Base-by-base conservation (phyloP, 768 basidiomycete species). In the Chlorophyllum brunneum region DNA sequence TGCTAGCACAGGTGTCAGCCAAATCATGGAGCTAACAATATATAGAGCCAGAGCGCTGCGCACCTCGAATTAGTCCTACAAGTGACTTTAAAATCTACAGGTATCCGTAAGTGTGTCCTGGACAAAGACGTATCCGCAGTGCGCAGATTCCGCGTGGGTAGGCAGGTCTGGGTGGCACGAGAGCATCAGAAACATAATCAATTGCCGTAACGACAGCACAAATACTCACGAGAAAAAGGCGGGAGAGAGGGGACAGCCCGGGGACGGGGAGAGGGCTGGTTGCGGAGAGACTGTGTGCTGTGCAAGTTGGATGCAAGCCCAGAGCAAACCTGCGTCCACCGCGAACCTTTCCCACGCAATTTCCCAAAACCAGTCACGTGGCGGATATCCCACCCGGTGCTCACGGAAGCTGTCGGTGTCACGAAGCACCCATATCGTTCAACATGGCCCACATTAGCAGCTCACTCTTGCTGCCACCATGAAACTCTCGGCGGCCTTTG, bases 401-500 rank as follows among this genome's bases (percentile, higher is more conserved):
- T 38, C 22, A 37, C 34, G 24, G 34, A 23, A 37, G 34, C 46
- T 13, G 2, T 11, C 10, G 38, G 38, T 49, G 48, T 49, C 48
- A 49, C 40, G 15, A 31, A 13, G 13, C 18, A 15, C 5, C 18
- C 36, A n/a, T 31, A n/a, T n/a, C n/a, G n/a, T n/a, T n/a, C n/a
- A n/a, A n/a, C n/a, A n/a, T n/a, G n/a, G n/a, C n/a, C n/a, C n/a
- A n/a, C n/a, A n/a, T n/a, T n/a, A n/a, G n/a, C n/a, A 8, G 20
- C 18, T 20, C 13, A 16, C 20, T 10, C 23, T 11, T 30, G 20
- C 51, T 9, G 4, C 48, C 43, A 55, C 37, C 58, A 83, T 83
- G 81, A 78, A 74, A 61, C 61, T 78, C n/a, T 62, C 68, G 2
- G 69, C 70, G 9, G 71, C 74, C 2, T 68, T 78, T 38, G 55